Evolutionary conservation across 75 land plant species (phyloP).

Genomic region (Picea glauca): DNA sequence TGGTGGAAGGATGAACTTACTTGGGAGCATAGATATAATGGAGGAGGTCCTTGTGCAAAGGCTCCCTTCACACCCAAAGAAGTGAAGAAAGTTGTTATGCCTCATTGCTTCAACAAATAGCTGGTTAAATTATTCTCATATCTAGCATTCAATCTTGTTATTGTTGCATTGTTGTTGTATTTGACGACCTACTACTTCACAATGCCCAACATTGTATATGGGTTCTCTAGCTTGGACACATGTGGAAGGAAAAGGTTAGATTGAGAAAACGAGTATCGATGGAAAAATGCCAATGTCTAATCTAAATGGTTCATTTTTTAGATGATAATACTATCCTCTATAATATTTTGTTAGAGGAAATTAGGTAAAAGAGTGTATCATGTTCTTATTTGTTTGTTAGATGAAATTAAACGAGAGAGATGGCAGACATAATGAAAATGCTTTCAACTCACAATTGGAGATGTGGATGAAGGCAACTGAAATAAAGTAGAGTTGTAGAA

Average conservation of each 20-base stretch:
- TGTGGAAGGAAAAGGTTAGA: no score
- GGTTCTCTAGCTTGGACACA: conserved; percentile 43
- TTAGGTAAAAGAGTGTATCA: no score
- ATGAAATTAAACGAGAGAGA: conserved; percentile 12
- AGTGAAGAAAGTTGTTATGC: conserved; percentile 62
- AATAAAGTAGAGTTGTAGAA: no score
- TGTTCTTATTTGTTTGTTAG: no score
- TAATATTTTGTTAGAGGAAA: no score
- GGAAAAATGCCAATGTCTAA: no score
- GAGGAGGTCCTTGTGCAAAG: conserved; percentile 39
- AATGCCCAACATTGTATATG: conserved; percentile 13
- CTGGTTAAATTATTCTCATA: conserved; percentile 50
- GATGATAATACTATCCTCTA: no score
- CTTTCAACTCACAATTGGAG: no score
- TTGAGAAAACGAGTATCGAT: no score
- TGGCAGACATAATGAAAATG: no score
- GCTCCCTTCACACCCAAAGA: conserved; percentile 69
- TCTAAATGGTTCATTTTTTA: no score
- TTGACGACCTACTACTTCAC: conserved; percentile 23
- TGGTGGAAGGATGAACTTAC: conserved; percentile 32
- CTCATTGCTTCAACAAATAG: conserved; percentile 74
- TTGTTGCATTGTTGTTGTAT: conserved; percentile 17
- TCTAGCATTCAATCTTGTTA: conserved; percentile 40
- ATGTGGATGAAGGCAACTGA: no score
- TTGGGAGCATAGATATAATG: neutral